These are phyloP conservation scores for Candida montana DNA, from an alignment of 805 yeast genomes.

Conservation along the genomic window DNA sequence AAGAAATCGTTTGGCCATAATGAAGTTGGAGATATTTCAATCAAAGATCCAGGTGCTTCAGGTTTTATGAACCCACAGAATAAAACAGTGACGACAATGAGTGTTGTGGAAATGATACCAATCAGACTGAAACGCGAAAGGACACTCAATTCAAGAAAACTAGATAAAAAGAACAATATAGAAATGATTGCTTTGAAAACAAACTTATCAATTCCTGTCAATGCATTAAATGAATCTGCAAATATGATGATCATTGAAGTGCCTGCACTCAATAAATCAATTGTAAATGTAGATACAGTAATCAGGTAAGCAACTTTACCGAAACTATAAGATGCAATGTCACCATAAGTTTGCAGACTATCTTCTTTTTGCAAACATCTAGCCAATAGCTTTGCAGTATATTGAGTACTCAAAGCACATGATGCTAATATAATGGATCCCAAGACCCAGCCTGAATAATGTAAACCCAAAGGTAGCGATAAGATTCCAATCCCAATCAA, in stretches of 20 bases:
- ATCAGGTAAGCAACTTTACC: conserved; percentile 40
- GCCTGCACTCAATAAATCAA: conserved; percentile 59
- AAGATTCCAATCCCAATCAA: conserved; percentile 72
- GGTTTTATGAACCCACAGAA: conserved; percentile 41
- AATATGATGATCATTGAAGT: conserved; percentile 53
- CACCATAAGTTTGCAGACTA: conserved; percentile 48
- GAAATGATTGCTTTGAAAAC: conserved; percentile 40
- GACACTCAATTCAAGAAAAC: conserved; percentile 51
- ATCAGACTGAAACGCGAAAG: conserved; percentile 49
- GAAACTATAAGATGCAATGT: conserved; percentile 46
- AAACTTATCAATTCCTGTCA: conserved; percentile 35
- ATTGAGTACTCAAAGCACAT: conserved; percentile 45
- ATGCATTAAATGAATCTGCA: conserved; percentile 53
- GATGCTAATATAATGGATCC: conserved; percentile 39
- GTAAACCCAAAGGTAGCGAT: conserved; percentile 66
- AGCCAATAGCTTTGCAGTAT: conserved; percentile 52
- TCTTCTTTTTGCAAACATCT: conserved; percentile 37
- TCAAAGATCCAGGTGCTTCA: conserved; percentile 49
- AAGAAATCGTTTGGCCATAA: conserved; percentile 34
- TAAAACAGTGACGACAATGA: conserved; percentile 41
- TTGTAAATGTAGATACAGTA: conserved; percentile 44
- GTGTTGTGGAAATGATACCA: conserved; percentile 52
- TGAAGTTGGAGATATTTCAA: conserved; percentile 39
- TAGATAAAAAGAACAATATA: conserved; percentile 35
- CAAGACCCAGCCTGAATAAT: conserved; percentile 59